Conservation (phyloP, 1,284 basidiomycete species). For the Malassezia globosa region DNA sequence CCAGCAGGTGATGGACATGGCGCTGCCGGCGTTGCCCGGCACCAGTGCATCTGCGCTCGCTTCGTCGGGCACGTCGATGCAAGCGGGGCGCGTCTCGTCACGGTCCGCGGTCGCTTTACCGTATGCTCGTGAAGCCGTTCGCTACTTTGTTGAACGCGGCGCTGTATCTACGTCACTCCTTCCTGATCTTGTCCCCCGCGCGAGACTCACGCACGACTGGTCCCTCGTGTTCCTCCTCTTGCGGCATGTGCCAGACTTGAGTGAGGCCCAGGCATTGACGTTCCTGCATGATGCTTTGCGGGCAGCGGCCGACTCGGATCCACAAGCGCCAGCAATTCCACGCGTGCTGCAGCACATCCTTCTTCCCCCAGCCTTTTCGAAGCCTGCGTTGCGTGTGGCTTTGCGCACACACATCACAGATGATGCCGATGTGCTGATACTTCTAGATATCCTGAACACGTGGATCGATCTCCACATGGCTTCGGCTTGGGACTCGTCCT, state of each 20-base stretch:
- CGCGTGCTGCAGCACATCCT: slow-evolving; percentile 17
- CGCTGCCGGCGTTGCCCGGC: slow-evolving; percentile 3
- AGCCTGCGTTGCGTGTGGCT: slow-evolving; percentile 16
- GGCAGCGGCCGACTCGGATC: not conserved
- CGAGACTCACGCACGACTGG: slow-evolving; percentile 14
- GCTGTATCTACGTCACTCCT: slow-evolving; percentile 4
- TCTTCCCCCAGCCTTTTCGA: slow-evolving; percentile 11
- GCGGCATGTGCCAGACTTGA: slow-evolving; percentile 16
- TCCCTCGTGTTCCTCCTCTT: slow-evolving; percentile 6
- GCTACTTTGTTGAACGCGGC: slow-evolving; percentile 16
- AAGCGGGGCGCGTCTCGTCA: not conserved
- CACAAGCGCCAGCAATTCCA: slow-evolving; percentile 6
- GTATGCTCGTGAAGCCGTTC: slow-evolving; percentile 12
- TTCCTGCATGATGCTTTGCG: slow-evolving; percentile 10
- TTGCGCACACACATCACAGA: slow-evolving; percentile 13
- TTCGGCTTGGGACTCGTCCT: slow-evolving; percentile 5
- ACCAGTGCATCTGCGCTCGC: not conserved
- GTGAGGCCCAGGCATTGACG: slow-evolving; percentile 9
- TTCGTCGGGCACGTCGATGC: not conserved
- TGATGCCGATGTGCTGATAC: slow-evolving; percentile 12
- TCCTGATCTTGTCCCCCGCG: slow-evolving; percentile 7
- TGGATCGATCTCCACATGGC: slow-evolving; percentile 9
- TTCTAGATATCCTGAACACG: slow-evolving; percentile 11
- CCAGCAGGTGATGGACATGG: not conserved
- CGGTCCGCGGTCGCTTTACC: too few species aligned